Conservation (phyloP, 441 rosid genomes). For the Arabidopsis lyrata region DNA sequence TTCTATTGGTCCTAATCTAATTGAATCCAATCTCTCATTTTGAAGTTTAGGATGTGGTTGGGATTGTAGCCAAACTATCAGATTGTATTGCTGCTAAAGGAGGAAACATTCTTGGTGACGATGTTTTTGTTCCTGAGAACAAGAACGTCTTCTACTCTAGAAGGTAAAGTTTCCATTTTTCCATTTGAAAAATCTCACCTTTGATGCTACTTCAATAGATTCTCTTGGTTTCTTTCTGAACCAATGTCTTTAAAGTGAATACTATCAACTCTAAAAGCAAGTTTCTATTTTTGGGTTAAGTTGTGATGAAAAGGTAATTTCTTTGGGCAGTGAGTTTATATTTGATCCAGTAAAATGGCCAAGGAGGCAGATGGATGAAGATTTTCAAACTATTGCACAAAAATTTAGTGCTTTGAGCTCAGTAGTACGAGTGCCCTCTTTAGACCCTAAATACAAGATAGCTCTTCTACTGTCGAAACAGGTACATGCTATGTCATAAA, state of each 20-base stretch:
- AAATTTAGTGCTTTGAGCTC: conserved; percentile 68
- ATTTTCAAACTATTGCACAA: conserved; percentile 66
- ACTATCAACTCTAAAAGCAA: not conserved
- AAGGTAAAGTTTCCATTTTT: conserved; percentile 52
- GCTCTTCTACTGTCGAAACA: conserved; percentile 82
- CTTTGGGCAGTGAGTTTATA: conserved; percentile 74
- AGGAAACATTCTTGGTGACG: conserved; percentile 88
- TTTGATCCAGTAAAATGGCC: conserved; percentile 88
- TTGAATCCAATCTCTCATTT: not conserved
- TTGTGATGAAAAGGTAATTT: conserved; percentile 34
- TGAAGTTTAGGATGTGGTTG: conserved; percentile 73
- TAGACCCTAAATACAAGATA: conserved; percentile 88
- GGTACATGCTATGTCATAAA: conserved; percentile 47
- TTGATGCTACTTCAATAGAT: conserved; percentile 15
- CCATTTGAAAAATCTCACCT: not conserved
- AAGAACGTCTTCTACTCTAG: conserved; percentile 87
- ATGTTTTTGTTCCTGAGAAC: conserved; percentile 85
- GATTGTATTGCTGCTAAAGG: conserved; percentile 94
- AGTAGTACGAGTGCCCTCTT: conserved; percentile 77
- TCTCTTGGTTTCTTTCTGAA: not conserved
- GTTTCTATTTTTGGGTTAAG: conserved; percentile 30
- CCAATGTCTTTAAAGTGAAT: not conserved
- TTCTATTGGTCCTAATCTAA: not conserved
- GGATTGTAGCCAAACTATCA: conserved; percentile 88
- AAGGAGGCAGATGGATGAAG: conserved; percentile 73